These are phyloP conservation scores for Prillingera fragicola DNA, from an alignment of 1,284 basidiomycete genomes.

Conservation along the genomic window DNA sequence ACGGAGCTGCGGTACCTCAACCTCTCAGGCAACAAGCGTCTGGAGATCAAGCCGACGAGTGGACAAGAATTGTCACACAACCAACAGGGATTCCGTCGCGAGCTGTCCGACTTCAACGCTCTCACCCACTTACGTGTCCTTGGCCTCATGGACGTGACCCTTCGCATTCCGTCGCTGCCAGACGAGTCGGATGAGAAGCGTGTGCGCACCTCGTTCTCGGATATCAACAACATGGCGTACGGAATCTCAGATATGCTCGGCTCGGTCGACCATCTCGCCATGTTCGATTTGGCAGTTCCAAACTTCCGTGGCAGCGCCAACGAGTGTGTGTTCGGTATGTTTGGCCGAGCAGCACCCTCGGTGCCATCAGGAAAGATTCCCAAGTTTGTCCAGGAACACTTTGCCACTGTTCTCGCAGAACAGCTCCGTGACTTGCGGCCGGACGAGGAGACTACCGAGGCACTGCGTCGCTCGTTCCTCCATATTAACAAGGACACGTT, in stretches of 20 bases:
- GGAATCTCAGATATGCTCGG: slow-evolving; percentile 96
- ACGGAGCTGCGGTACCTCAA: slow-evolving; percentile 85
- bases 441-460: slow-evolving; percentile 63
- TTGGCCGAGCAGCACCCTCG: slow-evolving; percentile 70
- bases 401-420: slow-evolving; percentile 58
- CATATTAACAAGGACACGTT: slow-evolving; percentile 73
- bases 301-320: slow-evolving; percentile 70
- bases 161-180: slow-evolving; percentile 73
- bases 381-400: slow-evolving; percentile 76
- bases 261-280: slow-evolving; percentile 65
- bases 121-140: slow-evolving; percentile 77
- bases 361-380: slow-evolving; percentile 48
- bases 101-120: slow-evolving; percentile 79
- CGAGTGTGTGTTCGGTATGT: slow-evolving; percentile 95
- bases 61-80: slow-evolving; percentile 48
- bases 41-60: slow-evolving; percentile 72
- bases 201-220: slow-evolving; percentile 84
- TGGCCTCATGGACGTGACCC: slow-evolving; percentile 96
- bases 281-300: slow-evolving; percentile 90
- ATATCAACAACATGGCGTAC: slow-evolving; percentile 89
- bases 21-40: slow-evolving; percentile 76
- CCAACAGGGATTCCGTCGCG: slow-evolving; percentile 43
- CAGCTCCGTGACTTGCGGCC: slow-evolving; percentile 57
- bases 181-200: slow-evolving; percentile 89
- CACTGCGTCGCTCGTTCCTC: slow-evolving; percentile 78